These are phyloP conservation scores for Spongispora temasekensis DNA, from an alignment of 1,284 basidiomycete species.

Conservation along the genomic window DNA sequence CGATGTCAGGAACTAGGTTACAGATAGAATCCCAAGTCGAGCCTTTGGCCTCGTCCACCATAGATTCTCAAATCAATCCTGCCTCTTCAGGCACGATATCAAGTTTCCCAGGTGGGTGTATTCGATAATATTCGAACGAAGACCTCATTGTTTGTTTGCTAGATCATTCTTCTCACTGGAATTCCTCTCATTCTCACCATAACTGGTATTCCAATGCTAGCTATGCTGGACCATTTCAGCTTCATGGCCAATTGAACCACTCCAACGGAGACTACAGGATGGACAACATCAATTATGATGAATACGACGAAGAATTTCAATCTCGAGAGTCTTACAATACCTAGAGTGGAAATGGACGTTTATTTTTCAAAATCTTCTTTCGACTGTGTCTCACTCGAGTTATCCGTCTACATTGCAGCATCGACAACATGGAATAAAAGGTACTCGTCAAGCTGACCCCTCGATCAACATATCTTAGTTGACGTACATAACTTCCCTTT, in stretches of 20 bases:
- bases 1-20: background rate
- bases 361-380: too few relatives aligned
- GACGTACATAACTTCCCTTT: too few relatives aligned
- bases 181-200: background rate
- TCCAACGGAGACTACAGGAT: background rate
- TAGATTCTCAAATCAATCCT: background rate
- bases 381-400: too few relatives aligned
- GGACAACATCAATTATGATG: background rate
- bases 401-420: too few relatives aligned
- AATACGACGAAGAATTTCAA: background rate
- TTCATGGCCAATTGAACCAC: background rate
- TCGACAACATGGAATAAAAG: too few relatives aligned
- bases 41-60: background rate
- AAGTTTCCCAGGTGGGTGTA: constrained; percentile 3
- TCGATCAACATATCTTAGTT: too few relatives aligned
- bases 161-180: constrained; percentile 5
- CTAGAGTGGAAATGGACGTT: too few relatives aligned
- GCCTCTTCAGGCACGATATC: too few relatives aligned
- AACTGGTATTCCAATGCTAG: background rate
- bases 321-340: background rate
- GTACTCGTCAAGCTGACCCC: too few relatives aligned
- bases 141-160: constrained; percentile 1
- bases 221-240: background rate
- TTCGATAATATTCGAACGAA: background rate
- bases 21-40: background rate